Base-by-base conservation (phyloP, 2,329 filamentous ascomycete species). In the Trichophyton equinum region DNA sequence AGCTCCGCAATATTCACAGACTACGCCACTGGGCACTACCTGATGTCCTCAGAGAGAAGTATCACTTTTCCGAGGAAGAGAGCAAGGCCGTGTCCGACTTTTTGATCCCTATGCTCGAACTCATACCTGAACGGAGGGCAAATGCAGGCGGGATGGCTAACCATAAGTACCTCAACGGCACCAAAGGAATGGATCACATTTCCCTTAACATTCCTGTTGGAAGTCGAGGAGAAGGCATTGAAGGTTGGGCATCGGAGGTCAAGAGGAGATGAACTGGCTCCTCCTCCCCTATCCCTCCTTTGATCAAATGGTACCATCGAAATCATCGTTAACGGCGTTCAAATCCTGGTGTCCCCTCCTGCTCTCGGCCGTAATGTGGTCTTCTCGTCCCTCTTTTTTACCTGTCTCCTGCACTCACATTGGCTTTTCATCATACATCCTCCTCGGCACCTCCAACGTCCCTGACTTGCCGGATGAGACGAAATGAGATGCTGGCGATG, bases 71-170 rank as follows among this genome's bases (percentile, higher is more conserved):
- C 65, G 84, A 88, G 11, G 84, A 95, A 58, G 91, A 96, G 67
- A 85, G 83, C 51, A 87, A 86, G 75, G 83, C 83, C 63, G 86
- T 96, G 65, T 81, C 85, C 15, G 87, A 89, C 30, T 96, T 99
- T 75, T 74, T 99, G 61, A 79, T 85, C 0, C 94, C 94, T 0
- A 95, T 97, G 90, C 79, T 99, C 44, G 90, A 96, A 73, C 78
- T 99, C 25, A 77, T 90, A 46, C 94, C 94, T 0, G 89, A 92
- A 63, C 88, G 89, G 74, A 81, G 94, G 46, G 94, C 94, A 9
- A 99, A 97, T 71, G 94, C 94, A 0, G 94, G 94, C 40, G 94
- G 94, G 4, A 97, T 97, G 94, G 86, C 88, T 3, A 86, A 87
- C 5, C 90, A 95, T 68, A 72, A 78, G 4, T 97, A 92, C 82